phyloP scores from a whole-genome alignment of 805 yeast species.

The Tetrapisispora arboricola region DNA sequence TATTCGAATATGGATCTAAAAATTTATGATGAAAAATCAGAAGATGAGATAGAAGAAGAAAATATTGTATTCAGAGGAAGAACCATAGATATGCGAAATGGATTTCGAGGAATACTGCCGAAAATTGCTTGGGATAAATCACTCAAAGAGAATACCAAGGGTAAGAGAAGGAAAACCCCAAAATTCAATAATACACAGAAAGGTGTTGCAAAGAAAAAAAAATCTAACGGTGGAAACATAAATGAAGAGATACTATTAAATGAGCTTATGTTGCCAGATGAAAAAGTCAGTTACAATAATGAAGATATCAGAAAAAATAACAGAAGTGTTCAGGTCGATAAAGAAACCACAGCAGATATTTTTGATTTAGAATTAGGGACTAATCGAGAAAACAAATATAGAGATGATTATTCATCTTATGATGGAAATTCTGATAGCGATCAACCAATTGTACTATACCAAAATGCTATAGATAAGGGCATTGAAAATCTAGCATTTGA shows the following conservation, averaged over 20 bases:
- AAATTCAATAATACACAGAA: slow-evolving; percentile 6
- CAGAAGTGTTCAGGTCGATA: too few relatives aligned
- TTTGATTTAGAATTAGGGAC: slow-evolving; percentile 4
- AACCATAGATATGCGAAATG: slow-evolving; percentile 19
- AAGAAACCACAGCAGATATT: background rate
- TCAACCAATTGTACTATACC: background rate
- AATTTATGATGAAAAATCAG: background rate
- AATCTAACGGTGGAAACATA: background rate
- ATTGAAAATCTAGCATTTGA: background rate
- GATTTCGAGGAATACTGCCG: slow-evolving; percentile 27
- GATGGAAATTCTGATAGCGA: slow-evolving; percentile 1
- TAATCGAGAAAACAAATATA: slow-evolving; percentile 13
- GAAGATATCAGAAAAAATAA: background rate
- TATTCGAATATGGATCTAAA: background rate
- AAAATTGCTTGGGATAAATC: slow-evolving; percentile 25
- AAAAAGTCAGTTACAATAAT: slow-evolving; percentile 4
- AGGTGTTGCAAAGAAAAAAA: slow-evolving; percentile 22
- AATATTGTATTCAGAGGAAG: slow-evolving; percentile 22
- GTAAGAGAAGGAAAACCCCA: slow-evolving; percentile 2
- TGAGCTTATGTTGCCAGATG: slow-evolving; percentile 18
- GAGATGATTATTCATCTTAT: slow-evolving; percentile 10
- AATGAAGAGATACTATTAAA: slow-evolving; percentile 13
- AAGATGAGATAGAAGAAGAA: slow-evolving; percentile 2
- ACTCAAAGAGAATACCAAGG: slow-evolving; percentile 4
- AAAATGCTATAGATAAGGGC: background rate